A percentile compares a stretch with the other conserved stretches of the same genome.
phyloP scores from a whole-genome alignment of 768 basidiomycete species.

The Leccinum imitatum region DNA sequence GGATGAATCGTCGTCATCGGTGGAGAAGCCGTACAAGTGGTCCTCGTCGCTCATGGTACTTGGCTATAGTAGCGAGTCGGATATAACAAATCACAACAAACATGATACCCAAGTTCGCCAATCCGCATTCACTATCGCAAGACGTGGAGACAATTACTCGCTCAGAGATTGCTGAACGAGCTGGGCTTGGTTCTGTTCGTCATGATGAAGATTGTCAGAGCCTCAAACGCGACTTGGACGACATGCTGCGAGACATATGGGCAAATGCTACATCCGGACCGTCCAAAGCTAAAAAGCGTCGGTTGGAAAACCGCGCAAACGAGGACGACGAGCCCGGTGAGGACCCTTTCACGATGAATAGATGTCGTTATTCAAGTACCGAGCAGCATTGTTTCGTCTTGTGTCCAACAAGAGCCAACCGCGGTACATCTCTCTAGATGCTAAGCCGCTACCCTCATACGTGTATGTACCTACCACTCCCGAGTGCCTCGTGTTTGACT shows the following conservation, averaged over 20 bases:
- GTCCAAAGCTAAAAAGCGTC: constrained; percentile 2
- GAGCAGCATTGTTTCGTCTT: constrained; percentile 46
- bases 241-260: constrained; percentile 25
- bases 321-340: constrained; percentile 1
- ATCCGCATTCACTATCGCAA: constrained; percentile 44
- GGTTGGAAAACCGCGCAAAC: background rate
- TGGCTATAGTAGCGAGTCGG: background rate
- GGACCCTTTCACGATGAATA: background rate
- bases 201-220: constrained; percentile 10
- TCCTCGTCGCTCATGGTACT: constrained; percentile 36
- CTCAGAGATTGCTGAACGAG: constrained; percentile 25
- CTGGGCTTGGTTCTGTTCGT: background rate
- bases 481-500: background rate
- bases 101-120: constrained; percentile 42
- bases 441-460: constrained; percentile 37
- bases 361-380: background rate
- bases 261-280: background rate
- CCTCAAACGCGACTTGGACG: constrained; percentile 24
- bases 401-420: constrained; percentile 38
- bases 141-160: constrained; percentile 38
- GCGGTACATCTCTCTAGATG: constrained; percentile 41
- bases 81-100: constrained; percentile 25
- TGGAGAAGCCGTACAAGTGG: constrained; percentile 70
- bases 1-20: constrained; percentile 73
- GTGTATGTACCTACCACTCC: constrained; percentile 33